phyloP scores from a whole-genome alignment of 371 early-diverging fungal genomes.

The Syncephalastrum sp. region DNA sequence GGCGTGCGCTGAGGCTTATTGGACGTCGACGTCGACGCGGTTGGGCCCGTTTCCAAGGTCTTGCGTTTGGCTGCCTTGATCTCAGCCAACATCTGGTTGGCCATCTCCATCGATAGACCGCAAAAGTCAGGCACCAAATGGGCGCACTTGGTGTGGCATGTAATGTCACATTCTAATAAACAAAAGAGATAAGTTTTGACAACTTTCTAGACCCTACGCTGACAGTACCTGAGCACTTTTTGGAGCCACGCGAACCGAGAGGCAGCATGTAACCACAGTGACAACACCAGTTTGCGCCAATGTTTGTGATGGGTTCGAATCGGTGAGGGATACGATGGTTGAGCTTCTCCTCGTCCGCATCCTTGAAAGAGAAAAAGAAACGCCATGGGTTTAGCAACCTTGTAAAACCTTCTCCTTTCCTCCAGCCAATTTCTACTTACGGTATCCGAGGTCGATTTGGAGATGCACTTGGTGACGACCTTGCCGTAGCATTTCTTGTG shows the following conservation, averaged over 20 bases:
- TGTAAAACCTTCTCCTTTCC: constrained; percentile 32
- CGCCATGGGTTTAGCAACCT: background rate
- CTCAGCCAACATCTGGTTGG: constrained; percentile 78
- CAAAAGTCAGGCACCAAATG: constrained; percentile 92
- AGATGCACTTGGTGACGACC: constrained; percentile 92
- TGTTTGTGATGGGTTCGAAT: constrained; percentile 78
- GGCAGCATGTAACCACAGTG: constrained; percentile 97
- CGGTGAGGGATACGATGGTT: constrained; percentile 95
- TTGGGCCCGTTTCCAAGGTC: constrained; percentile 22
- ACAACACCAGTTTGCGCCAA: constrained; percentile 92
- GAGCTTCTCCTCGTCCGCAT: constrained; percentile 67
- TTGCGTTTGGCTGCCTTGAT: constrained; percentile 66
- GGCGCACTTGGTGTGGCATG: constrained; percentile 89
- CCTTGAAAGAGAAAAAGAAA: constrained; percentile 22
- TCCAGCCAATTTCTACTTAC: constrained; percentile 16
- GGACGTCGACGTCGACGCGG: constrained; percentile 10
- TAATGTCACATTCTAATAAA: constrained; percentile 72
- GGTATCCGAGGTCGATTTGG: constrained; percentile 58
- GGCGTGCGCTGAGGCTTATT: constrained; percentile 5
- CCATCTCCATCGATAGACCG: constrained; percentile 86
- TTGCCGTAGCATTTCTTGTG: constrained; percentile 88
- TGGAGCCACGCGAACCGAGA: constrained; percentile 71
- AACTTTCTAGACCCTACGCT: background rate
- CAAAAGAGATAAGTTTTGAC: background rate
- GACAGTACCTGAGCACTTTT: constrained; percentile 54